These are phyloP conservation scores for Exophiala dermatitidis DNA, from an alignment of 2,329 filamentous ascomycete genomes.

Conservation along the genomic window DNA sequence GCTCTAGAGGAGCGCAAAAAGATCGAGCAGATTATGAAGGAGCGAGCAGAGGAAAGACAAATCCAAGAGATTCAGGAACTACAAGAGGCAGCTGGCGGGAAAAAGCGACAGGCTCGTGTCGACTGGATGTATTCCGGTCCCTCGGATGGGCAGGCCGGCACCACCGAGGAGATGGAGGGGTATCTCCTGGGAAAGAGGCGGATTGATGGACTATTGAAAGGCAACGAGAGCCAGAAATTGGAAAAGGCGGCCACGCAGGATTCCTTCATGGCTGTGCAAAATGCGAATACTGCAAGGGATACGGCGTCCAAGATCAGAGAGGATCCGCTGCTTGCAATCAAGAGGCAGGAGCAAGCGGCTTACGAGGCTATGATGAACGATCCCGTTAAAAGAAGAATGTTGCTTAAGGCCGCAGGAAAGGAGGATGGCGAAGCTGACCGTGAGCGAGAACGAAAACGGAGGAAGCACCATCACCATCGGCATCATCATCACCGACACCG, in stretches of 20 bases:
- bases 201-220: constrained; percentile 80
- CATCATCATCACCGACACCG: constrained; percentile 17
- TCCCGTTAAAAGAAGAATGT: constrained; percentile 33
- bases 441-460: constrained; percentile 37
- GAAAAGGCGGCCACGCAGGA: constrained; percentile 65
- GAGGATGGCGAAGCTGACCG: constrained; percentile 32
- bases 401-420: constrained; percentile 50
- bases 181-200: constrained; percentile 88
- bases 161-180: constrained; percentile 81
- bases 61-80: constrained; percentile 87
- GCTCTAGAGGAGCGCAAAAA: constrained; percentile 92
- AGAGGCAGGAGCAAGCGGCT: constrained; percentile 78
- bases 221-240: constrained; percentile 70
- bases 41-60: constrained; percentile 86
- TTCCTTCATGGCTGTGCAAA: constrained; percentile 57
- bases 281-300: constrained; percentile 68
- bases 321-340: constrained; percentile 88
- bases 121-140: constrained; percentile 99
- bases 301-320: constrained; percentile 79
- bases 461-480: constrained; percentile 40
- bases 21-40: constrained; percentile 82
- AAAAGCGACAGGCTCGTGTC: constrained; percentile 71
- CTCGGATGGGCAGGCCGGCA: constrained; percentile 65
- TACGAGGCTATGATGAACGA: constrained; percentile 54
- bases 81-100: constrained; percentile 80